phyloP scores from a whole-genome alignment of 805 yeast genomes.

The Candida suzukii region DNA sequence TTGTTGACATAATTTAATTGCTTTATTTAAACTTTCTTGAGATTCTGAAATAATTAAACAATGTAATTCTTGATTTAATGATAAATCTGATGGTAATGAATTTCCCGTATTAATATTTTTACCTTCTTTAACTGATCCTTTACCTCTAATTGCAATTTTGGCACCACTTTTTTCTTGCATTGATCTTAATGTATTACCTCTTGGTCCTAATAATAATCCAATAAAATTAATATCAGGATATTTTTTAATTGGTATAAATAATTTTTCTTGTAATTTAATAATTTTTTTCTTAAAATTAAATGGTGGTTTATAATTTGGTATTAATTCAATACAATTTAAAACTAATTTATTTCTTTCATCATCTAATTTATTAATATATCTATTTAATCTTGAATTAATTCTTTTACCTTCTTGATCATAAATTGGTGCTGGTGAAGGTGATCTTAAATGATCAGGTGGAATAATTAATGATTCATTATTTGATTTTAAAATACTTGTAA shows the following conservation, averaged over 20 bases:
- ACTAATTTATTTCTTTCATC: constrained; percentile 75
- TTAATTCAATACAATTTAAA: constrained; percentile 60
- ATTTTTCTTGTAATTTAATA: constrained; percentile 64
- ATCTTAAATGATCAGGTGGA: constrained; percentile 42
- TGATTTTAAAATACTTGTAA: constrained; percentile 46
- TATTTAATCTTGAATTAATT: constrained; percentile 71
- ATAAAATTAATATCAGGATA: constrained; percentile 91
- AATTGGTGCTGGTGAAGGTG: constrained; percentile 89
- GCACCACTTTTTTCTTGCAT: constrained; percentile 87
- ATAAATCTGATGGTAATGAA: constrained; percentile 40
- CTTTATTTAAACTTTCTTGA: constrained; percentile 68
- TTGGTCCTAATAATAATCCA: constrained; percentile 87
- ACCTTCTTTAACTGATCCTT: constrained; percentile 94
- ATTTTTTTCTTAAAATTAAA: constrained; percentile 63
- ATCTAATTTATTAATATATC: constrained; percentile 57
- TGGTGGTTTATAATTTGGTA: constrained; percentile 80
- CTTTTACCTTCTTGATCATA: constrained; percentile 82
- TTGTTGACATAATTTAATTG: constrained; percentile 64
- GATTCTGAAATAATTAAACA: constrained; percentile 81
- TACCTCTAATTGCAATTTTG: constrained; percentile 83
- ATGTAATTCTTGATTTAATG: constrained; percentile 78
- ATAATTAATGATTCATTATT: constrained; percentile 29
- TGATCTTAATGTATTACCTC: constrained; percentile 83
- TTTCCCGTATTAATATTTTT: constrained; percentile 38
- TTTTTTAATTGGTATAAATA: constrained; percentile 76